Percentiles rank a stretch among this genome's conserved stretches.
Evolutionary conservation across 129 eudicot genomes (phyloP).

Genomic region (Smallanthus sonchifolius): DNA sequence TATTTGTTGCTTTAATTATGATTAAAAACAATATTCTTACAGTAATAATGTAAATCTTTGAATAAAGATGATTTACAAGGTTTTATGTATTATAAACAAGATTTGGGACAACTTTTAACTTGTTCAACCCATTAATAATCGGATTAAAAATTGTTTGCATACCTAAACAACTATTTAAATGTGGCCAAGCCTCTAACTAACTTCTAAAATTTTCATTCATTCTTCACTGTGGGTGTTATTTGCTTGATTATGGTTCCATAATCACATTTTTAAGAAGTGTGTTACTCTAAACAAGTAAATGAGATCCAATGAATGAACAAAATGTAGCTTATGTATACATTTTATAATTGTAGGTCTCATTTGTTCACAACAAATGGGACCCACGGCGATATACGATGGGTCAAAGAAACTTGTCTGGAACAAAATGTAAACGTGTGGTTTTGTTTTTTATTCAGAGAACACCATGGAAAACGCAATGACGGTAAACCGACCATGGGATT

Average conservation of each 20-base stretch:
- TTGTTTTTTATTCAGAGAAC: slow-evolving; percentile 27
- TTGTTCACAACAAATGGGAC: background rate
- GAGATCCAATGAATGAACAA: background rate
- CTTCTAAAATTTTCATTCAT: background rate
- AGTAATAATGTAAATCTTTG: background rate
- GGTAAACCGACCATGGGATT: slow-evolving; percentile 29
- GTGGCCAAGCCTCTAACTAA: background rate
- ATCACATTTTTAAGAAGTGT: background rate
- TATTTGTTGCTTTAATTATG: background rate
- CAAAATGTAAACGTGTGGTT: slow-evolving; percentile 1
- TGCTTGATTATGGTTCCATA: background rate
- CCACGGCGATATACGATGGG: background rate
- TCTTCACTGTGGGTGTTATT: background rate
- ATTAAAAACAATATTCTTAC: background rate
- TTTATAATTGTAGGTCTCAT: too few relatives aligned
- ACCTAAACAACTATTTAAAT: background rate
- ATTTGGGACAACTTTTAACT: background rate
- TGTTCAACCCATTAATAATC: background rate
- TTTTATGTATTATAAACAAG: background rate
- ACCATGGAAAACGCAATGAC: slow-evolving; percentile 27
- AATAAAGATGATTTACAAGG: background rate
- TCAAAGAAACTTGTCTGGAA: background rate
- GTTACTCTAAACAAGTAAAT: background rate
- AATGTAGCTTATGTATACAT: background rate
- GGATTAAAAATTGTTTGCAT: background rate